phyloP scores from a whole-genome alignment of 2,329 filamentous ascomycete genomes.

The Biscogniauxia mediterranea region DNA sequence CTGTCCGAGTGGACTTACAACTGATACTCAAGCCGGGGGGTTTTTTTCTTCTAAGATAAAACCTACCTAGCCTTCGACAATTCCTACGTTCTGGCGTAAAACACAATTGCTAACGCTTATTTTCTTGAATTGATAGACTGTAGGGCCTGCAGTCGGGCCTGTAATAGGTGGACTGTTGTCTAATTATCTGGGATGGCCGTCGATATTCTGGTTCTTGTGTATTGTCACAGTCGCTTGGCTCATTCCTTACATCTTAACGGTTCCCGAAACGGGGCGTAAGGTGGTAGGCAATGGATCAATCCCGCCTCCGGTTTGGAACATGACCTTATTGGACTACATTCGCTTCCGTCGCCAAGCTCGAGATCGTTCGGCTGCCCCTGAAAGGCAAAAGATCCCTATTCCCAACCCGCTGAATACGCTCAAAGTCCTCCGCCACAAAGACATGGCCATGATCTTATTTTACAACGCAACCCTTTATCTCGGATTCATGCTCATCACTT shows the following conservation, averaged over 20 bases:
- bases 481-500: slow-evolving; percentile 53
- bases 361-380: slow-evolving; percentile 35
- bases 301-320: slow-evolving; percentile 56
- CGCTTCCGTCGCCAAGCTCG: slow-evolving; percentile 35
- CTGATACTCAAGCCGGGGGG: background rate
- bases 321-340: slow-evolving; percentile 52
- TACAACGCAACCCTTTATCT: slow-evolving; percentile 56
- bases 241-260: slow-evolving; percentile 51
- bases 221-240: slow-evolving; percentile 53
- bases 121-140: background rate
- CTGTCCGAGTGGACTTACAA: background rate
- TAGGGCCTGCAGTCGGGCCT: slow-evolving; percentile 39
- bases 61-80: background rate
- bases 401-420: slow-evolving; percentile 59
- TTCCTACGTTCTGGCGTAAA: background rate
- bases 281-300: slow-evolving; percentile 64
- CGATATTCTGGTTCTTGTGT: slow-evolving; percentile 67
- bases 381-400: slow-evolving; percentile 44
- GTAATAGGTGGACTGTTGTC: slow-evolving; percentile 63
- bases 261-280: slow-evolving; percentile 59
- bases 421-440: slow-evolving; percentile 54
- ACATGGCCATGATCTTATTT: slow-evolving; percentile 52
- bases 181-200: slow-evolving; percentile 64
- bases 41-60: background rate
- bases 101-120: background rate